Evolutionary conservation across 108 stramenopile species (phyloP).

Genomic region (Nitzschia putrida): DNA sequence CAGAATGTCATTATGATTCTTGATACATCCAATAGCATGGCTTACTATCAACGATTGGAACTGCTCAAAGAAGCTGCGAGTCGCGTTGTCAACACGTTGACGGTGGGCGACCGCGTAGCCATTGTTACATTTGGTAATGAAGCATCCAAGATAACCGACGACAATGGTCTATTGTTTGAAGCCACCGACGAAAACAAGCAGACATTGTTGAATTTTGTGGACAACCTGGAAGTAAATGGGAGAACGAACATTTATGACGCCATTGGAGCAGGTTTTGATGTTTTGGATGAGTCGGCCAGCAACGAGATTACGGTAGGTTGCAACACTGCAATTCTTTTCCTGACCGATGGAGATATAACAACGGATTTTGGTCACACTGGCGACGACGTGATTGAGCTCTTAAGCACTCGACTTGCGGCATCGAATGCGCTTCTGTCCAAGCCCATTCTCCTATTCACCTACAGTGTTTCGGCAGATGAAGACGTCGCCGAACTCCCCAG

Average conservation of each 20-base stretch:
- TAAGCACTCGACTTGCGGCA: background rate
- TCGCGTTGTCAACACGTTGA: conserved; percentile 46
- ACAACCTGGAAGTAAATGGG: background rate
- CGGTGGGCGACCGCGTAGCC: conserved; percentile 48
- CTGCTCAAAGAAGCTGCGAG: conserved; percentile 47
- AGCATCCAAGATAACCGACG: conserved; percentile 27
- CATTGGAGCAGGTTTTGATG: conserved; percentile 15
- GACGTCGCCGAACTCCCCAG: background rate
- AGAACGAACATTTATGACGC: conserved; percentile 26
- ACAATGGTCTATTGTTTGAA: conserved; percentile 38
- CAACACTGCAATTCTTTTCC: conserved; percentile 11
- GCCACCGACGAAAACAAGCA: conserved; percentile 20
- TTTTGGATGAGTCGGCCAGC: conserved; percentile 2
- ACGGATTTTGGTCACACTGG: background rate
- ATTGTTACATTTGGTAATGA: conserved; percentile 33
- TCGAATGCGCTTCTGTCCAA: background rate
- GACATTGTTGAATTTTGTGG: background rate
- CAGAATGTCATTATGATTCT: conserved; percentile 61
- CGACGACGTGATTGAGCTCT: background rate
- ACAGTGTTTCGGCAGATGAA: background rate
- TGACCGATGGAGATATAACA: background rate
- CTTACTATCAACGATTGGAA: conserved; percentile 30
- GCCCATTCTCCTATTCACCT: background rate
- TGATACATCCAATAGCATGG: conserved; percentile 60
- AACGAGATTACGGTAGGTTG: conserved; percentile 12